Conservation (phyloP, 768 basidiomycete genomes). For the Pisolithus sp. region DNA sequence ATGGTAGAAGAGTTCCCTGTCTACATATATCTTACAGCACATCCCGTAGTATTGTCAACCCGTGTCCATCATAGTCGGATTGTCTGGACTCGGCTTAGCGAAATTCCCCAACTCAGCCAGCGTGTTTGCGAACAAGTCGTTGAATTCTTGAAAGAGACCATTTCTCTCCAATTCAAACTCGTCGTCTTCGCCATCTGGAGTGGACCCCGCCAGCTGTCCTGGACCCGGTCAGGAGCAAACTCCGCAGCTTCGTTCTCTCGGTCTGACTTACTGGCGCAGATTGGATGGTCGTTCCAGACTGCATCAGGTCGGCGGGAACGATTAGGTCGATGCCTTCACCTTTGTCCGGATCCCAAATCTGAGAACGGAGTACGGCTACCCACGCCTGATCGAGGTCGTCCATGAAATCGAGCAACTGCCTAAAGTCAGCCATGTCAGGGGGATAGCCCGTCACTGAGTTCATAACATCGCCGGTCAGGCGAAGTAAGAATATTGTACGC, state of each 20-base stretch:
- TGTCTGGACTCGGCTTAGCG: slow-evolving; percentile 20
- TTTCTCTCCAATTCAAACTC: slow-evolving; percentile 39
- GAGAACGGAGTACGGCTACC: slow-evolving; percentile 55
- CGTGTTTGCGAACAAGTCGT: slow-evolving; percentile 56
- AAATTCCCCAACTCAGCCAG: slow-evolving; percentile 54
- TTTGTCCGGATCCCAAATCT: slow-evolving; percentile 57
- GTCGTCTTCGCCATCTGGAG: slow-evolving; percentile 22
- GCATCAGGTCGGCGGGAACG: slow-evolving; percentile 32
- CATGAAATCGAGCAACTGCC: slow-evolving; percentile 56
- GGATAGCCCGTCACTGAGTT: slow-evolving; percentile 56
- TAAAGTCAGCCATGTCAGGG: slow-evolving; percentile 38
- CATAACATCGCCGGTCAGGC: slow-evolving; percentile 63
- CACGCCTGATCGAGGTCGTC: slow-evolving; percentile 73
- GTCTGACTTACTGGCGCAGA: slow-evolving; percentile 58
- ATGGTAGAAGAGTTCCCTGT: slow-evolving; percentile 20
- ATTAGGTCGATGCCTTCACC: slow-evolving; percentile 37
- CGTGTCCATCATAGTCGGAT: slow-evolving; percentile 14
- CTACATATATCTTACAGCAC: too few relatives aligned
- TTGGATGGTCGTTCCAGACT: slow-evolving; percentile 21
- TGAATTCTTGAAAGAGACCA: slow-evolving; percentile 55
- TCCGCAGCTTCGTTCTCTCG: slow-evolving; percentile 63
- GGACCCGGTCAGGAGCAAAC: slow-evolving; percentile 57
- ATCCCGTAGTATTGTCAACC: slow-evolving; percentile 9
- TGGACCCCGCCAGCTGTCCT: slow-evolving; percentile 38
- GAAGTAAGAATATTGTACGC: slow-evolving; percentile 62